Evolutionary conservation across 2,329 filamentous ascomycete genomes (phyloP), one percentile per base, ranked within the genome.

Genomic region (Trichoderma simmonsii): DNA sequence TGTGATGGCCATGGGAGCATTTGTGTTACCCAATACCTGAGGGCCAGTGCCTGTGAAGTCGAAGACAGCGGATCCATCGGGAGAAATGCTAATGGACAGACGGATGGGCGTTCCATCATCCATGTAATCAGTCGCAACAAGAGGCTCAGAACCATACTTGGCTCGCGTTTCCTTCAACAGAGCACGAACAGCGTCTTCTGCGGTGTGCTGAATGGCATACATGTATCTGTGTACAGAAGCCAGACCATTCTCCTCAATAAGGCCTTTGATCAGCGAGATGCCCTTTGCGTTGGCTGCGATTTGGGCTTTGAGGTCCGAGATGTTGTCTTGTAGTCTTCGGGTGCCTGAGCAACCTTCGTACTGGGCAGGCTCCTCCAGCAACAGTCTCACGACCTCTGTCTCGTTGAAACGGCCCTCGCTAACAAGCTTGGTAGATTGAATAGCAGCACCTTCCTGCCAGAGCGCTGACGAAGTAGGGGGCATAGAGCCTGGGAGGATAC

Each of bases 211-310:
- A 63, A 84, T 84, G 59, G 79, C 82, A 48, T 77, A 74, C 83
- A 85, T 82, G 74, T 82, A 81, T 78, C 91, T 91, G 73, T 93
- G 90, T 0, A 95, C 92, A 0, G 91, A 90, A 6, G 89, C 84
- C 57, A 92, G 88, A 8, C 90, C 89, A 76, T 93, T 94, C 76
- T 95, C 92, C 30, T 88, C 86, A 74, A 95, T 93, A 2, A 95
- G 83, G 0, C 87, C 85, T 57, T 86, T 87, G 74, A 95, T 93
- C 21, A 95, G 84, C 54, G 88, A 89, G 76, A 95, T 95, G 9
- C 94, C 94, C 76, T 94, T 94, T 76, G 94, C 91, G 77, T 97
- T 97, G 14, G 93, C 93, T 0, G 94, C 93, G 14, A 96, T 91
- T 79, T 97, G 93, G 0, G 94, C 94, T 80, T 95, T 94, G 54